Base-by-base conservation (phyloP, 164 flowering plant genomes). In the Magnolia changhungtana region DNA sequence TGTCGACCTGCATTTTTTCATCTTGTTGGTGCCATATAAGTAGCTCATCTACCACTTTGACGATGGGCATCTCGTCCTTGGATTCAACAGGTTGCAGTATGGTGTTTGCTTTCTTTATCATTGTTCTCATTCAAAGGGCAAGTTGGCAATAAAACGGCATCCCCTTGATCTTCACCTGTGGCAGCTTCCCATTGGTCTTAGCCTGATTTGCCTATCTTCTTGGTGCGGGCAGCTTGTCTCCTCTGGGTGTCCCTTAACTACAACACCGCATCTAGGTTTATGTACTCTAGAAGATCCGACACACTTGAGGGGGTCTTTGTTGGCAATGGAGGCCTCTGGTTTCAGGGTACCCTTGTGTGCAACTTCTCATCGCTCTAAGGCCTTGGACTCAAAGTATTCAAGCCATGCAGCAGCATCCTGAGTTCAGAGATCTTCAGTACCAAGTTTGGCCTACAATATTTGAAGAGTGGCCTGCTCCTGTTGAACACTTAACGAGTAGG, bases 381-480 rank as follows among this genome's bases (percentile, higher is more conserved):
- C 97, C 83, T 94, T 94, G 64, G 97, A 91, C 81, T 94, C 97
- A 71, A 92, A 95, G 81, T 92, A 92, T 79, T 92, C 97, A 63
- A 95, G 95, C 98, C 98, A 95, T 55, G 98, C 97, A 81, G 95
- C 96, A 37, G 98, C 98, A 87, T 95, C 98, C 98, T 94, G 98
- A 50, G 98, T 95, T 18, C 97, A 91, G 11, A 95, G 90, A 86
- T 95, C 98, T 75, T 95, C 97, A 8, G 94, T 79, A 77, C 98
- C 97, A 69, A 95, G 94, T 79, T 95, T 95, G 27, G 94, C 87
- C 79, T 89, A 92, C 80, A 95, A 85, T 78, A 92, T 92, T 80
- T 95, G 96, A 37, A 95, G 85, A n/a, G 98, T 95, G 23, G 98
- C 91, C 69, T 92, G 97, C 76, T 95, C 98, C 81, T 95, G 98